Evolutionary conservation across 257 asterid species (phyloP), one percentile per base, ranked within the genome.

Genomic region (Primulina eburnea): DNA sequence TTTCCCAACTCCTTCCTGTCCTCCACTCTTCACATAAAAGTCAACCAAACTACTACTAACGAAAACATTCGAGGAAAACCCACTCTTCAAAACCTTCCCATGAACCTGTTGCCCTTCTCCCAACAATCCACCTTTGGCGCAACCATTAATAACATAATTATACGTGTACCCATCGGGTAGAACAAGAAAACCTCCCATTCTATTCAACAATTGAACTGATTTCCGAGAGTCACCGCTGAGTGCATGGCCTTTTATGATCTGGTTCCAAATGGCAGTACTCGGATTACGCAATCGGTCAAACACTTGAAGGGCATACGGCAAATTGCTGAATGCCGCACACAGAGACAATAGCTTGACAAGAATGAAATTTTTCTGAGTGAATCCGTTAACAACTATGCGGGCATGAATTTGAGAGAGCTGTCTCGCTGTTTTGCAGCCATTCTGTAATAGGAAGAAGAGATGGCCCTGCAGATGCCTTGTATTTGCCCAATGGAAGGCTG

Each of bases 91-190:
- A 70, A 86, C 79, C 78, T 73, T 85, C 20, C 89, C 92, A 66
- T 88, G 97, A 57, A 89, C 72, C 88, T 88, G 89, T 72, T 64
- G 79, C 16, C 95, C 95, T 75, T 86, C 96, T 30, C 61, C 64
- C 60, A 82, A 43, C 65, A 89, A 63, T 40, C 71, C 79, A 11
- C 87, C 96, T 73, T 80, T 85, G 5, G 87, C 69, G 60, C 98
- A 88, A 21, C 85, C 81, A 62, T 73, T 82, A 21, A 88, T 63
- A 9, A 85, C 85, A 63, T 77, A 88, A 10, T 77, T 83, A 76
- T 74, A 89, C 0, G 96, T 82, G 35, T 89, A 81, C 78, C 83
- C 95, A 71, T 92, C 98, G 7, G 97, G 84, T 77, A 53, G 74
- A 58, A 79, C 78, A 5, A 8, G 64, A 18, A 84, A 79, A 38